Percentiles rank a stretch among this genome's conserved stretches.
Conservation (phyloP, 805 yeast genomes). For the Pichia pseudocactophila region DNA sequence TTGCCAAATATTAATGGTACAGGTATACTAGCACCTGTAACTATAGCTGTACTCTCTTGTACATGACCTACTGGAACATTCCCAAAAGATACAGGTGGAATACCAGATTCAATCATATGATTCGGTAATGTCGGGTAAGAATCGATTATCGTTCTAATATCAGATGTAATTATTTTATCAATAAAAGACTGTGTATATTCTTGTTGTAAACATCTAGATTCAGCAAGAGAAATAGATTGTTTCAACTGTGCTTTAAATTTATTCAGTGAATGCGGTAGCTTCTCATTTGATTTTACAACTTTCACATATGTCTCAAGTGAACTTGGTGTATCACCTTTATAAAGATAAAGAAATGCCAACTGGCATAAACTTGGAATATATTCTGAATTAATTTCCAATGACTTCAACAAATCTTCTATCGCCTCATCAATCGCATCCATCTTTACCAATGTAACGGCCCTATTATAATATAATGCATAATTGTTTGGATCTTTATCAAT, state of each 20-base stretch:
- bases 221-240: conserved; percentile 23
- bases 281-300: conserved; percentile 22
- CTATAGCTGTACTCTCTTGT: conserved; percentile 6
- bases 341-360: conserved; percentile 28
- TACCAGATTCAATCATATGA: conserved; percentile 9
- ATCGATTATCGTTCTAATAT: conserved; percentile 17
- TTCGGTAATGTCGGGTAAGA: conserved; percentile 13
- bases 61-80: conserved; percentile 9
- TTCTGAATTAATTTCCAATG: conserved; percentile 26
- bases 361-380: conserved; percentile 34
- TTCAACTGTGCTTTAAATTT: conserved; percentile 22
- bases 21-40: conserved; percentile 12
- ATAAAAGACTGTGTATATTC: conserved; percentile 25
- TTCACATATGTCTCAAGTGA: conserved; percentile 30
- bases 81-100: conserved; percentile 15
- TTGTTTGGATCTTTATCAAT: conserved; percentile 26
- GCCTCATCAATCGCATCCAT: conserved; percentile 30
- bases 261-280: conserved; percentile 15
- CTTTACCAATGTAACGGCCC: conserved; percentile 34
- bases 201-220: conserved; percentile 25
- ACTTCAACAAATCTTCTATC: conserved; percentile 26
- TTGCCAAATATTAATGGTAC: neutral
- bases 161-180: conserved; percentile 20
- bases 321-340: conserved; percentile 30
- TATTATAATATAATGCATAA: conserved; percentile 29